Percentiles rank a stretch among this genome's conserved stretches.
phyloP scores from a whole-genome alignment of 345 rosid genomes.

The Trapa bicornis region DNA sequence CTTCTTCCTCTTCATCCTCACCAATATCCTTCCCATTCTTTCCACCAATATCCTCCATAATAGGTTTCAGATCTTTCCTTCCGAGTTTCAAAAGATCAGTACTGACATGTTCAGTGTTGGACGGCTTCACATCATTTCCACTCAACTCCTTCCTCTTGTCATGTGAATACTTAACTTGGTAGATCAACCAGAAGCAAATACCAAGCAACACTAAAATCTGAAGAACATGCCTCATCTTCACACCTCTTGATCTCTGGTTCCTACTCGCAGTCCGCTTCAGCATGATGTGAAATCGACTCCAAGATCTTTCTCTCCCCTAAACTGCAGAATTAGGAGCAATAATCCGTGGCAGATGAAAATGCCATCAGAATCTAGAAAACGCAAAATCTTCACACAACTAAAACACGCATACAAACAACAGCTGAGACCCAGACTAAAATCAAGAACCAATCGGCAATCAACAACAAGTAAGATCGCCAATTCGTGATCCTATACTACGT shows the following conservation, averaged over 20 bases:
- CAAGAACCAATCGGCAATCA: not conserved
- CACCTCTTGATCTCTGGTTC: slow-evolving; percentile 54
- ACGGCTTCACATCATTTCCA: slow-evolving; percentile 34
- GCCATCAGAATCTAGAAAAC: not conserved
- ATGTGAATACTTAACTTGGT: slow-evolving; percentile 78
- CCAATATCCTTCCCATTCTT: slow-evolving; percentile 22
- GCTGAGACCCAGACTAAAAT: not conserved
- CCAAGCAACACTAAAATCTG: slow-evolving; percentile 73
- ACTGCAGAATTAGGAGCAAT: not conserved
- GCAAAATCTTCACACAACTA: not conserved
- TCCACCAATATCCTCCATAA: slow-evolving; percentile 15
- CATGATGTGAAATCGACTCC: slow-evolving; percentile 20
- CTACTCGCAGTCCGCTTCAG: slow-evolving; percentile 53
- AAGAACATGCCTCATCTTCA: slow-evolving; percentile 52
- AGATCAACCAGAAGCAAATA: slow-evolving; percentile 76
- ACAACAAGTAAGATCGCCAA: not conserved
- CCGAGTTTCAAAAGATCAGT: slow-evolving; percentile 41
- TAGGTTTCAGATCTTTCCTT: slow-evolving; percentile 64
- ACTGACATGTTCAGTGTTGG: slow-evolving; percentile 12
- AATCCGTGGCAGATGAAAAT: not conserved
- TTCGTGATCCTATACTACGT: not conserved
- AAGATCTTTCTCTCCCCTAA: not conserved
- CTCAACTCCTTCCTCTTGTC: slow-evolving; percentile 75
- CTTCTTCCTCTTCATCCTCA: slow-evolving; percentile 26
- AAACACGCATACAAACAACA: not conserved